Conservation (phyloP, 495 filamentous ascomycete species). For the Tuber aestivum region DNA sequence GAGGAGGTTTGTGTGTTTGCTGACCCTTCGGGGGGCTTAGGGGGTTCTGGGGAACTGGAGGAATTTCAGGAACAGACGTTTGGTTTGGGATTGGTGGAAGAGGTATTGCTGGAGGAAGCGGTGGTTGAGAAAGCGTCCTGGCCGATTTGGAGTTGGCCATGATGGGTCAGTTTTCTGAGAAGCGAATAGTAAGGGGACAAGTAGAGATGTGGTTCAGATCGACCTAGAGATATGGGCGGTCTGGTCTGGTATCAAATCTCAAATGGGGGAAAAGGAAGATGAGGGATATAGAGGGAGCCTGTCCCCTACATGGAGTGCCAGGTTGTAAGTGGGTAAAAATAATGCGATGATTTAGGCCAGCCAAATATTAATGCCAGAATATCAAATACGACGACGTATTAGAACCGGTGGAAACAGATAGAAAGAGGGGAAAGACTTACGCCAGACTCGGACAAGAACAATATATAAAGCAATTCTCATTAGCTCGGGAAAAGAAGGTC, state of each 20-base stretch:
- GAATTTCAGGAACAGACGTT: background rate
- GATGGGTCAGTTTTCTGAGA: background rate
- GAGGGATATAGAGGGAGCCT: background rate
- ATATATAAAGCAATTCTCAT: background rate
- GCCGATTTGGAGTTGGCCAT: conserved; percentile 3
- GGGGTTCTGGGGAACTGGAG: background rate
- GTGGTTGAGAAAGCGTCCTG: conserved; percentile 12
- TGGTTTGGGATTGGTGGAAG: background rate
- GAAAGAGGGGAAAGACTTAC: background rate
- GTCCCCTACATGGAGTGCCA: background rate
- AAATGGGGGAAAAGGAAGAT: background rate
- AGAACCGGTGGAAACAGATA: background rate
- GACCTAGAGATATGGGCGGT: background rate
- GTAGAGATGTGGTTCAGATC: conserved; percentile 3
- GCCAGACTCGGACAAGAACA: background rate
- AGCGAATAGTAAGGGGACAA: conserved; percentile 1
- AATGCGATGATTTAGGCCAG: background rate
- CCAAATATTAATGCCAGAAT: background rate
- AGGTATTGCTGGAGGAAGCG: conserved; percentile 6
- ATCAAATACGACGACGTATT: background rate
- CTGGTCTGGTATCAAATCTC: background rate
- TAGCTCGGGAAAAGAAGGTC: background rate
- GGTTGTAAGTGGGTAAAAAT: background rate
- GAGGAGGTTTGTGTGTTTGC: conserved; percentile 2
- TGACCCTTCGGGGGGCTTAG: background rate